These are phyloP conservation scores for Phytophthora fragariae DNA, from an alignment of 352 stramenopile genomes.

Conservation along the genomic window DNA sequence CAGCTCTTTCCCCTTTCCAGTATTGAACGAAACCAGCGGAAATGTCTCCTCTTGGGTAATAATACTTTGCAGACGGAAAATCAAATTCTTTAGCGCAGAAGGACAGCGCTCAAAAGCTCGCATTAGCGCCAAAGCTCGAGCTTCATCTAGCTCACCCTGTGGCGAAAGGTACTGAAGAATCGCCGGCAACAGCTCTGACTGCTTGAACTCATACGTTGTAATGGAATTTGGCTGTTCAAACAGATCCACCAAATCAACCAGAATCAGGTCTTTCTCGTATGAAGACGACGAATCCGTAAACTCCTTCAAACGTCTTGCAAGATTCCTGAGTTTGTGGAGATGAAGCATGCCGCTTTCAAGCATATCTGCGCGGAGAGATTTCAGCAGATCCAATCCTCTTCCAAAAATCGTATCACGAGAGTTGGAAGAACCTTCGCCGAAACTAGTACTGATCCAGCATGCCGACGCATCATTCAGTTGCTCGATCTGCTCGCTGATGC, in stretches of 20 bases:
- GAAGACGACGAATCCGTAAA: slow-evolving; percentile 36
- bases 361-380: slow-evolving; percentile 70
- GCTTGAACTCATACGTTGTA: slow-evolving; percentile 88
- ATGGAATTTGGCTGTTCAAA: slow-evolving; percentile 82
- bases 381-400: slow-evolving; percentile 57
- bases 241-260: slow-evolving; percentile 79
- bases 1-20: slow-evolving; percentile 74
- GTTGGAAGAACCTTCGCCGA: slow-evolving; percentile 13
- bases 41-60: slow-evolving; percentile 82
- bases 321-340: slow-evolving; percentile 77
- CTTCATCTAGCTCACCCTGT: slow-evolving; percentile 40
- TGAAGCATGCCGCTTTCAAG: slow-evolving; percentile 81
- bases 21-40: slow-evolving; percentile 65
- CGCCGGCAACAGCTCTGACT: slow-evolving; percentile 75
- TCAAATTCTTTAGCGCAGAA: slow-evolving; percentile 59
- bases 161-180: slow-evolving; percentile 66
- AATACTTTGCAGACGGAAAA: slow-evolving; percentile 72
- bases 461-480: slow-evolving; percentile 55
- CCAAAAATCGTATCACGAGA: slow-evolving; percentile 63
- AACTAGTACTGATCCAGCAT: slow-evolving; percentile 39
- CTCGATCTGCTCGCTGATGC: slow-evolving; percentile 81
- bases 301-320: slow-evolving; percentile 65
- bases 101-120: slow-evolving; percentile 58
- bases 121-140: slow-evolving; percentile 45
- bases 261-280: slow-evolving; percentile 58